Percentiles rank a stretch among this genome's conserved stretches.
These are phyloP conservation scores for Venturiaceae sp. DNA, from an alignment of 2,329 filamentous ascomycete species.

Conservation along the genomic window DNA sequence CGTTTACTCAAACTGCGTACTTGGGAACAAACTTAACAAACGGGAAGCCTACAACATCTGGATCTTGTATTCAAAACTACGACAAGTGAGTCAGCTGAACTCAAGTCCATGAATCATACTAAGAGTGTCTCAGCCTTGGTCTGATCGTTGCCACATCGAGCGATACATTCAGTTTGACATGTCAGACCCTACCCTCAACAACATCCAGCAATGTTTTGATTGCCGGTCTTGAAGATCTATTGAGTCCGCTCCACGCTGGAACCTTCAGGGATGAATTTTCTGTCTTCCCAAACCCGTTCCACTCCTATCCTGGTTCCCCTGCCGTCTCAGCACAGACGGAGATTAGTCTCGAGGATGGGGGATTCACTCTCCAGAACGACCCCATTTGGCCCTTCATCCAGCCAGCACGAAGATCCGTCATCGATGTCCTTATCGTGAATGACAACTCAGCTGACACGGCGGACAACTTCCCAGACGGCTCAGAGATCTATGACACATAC, in stretches of 20 bases:
- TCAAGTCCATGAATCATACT: no score
- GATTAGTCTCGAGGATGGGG: slow-evolving; percentile 42
- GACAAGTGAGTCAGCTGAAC: no score
- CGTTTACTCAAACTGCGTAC: slow-evolving; percentile 51
- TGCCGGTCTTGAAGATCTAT: no score
- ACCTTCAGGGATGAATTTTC: slow-evolving; percentile 31
- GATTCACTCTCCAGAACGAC: slow-evolving; percentile 40
- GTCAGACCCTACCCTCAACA: no score
- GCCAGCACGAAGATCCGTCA: slow-evolving; percentile 35
- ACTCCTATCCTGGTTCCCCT: slow-evolving; percentile 37
- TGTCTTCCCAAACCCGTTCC: slow-evolving; percentile 53
- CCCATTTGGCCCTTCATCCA: slow-evolving; percentile 44
- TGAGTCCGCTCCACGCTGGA: no score
- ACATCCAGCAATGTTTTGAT: no score
- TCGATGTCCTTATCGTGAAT: slow-evolving; percentile 56
- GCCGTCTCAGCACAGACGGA: slow-evolving; percentile 23
- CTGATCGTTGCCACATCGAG: no score
- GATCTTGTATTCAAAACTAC: slow-evolving; percentile 38
- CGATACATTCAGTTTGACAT: no score
- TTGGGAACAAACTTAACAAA: slow-evolving; percentile 48
- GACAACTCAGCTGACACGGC: slow-evolving; percentile 55
- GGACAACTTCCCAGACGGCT: slow-evolving; percentile 50
- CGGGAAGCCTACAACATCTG: slow-evolving; percentile 31
- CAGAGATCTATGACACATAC: slow-evolving; percentile 50
- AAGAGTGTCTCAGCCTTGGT: no score